Base-by-base conservation (phyloP, 768 basidiomycete genomes). In the Boletus huronensis region DNA sequence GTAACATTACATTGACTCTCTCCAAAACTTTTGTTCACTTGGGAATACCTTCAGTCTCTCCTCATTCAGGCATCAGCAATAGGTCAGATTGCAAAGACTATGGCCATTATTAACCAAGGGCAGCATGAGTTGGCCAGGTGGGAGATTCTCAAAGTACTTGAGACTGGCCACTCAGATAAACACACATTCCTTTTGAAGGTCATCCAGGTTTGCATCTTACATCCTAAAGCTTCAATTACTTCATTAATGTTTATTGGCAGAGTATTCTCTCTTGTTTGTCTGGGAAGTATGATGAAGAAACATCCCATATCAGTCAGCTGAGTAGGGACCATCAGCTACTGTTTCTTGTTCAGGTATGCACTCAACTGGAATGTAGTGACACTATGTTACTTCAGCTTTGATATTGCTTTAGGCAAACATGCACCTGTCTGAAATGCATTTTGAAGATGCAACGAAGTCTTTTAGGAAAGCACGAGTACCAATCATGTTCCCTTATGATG, bases 331-430 rank as follows among this genome's bases (percentile, higher is more conserved):
- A 35, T 21, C 48, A 35, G 14, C 6, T 61, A 13, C 9, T 61
- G 46, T 47, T 35, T 5, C 55, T 62, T 23, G 53, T 58, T 29
- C 60, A 62, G 60, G 60, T 54, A 32, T 41, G 55, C 19, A 5
- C 5, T 21, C 9, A 16, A n/a, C n/a, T n/a, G n/a, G n/a, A n/a
- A 36, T 32, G 16, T 23, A 11, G 6, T 34, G 10, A 10, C 7
- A 5, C 2, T n/a, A 3, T 28, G 6, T 14, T 21, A 6, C 23
- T 14, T 48, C 13, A 14, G 25, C 14, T 9, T 8, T 13, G 1
- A 42, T 13, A 7, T 21, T 23, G 29, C 16, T 39, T 39, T 10
- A 62, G 60, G 55, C 60, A 43, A 62, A 62, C 19, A 54, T 62
- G 50, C 42, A 62, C 50, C 29, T 62, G 26, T 36, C n/a, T 3